Evolutionary conservation across 1,284 basidiomycete species (phyloP), one percentile per base, ranked within the genome.

Genomic region (Paramarasmius palmivorus): DNA sequence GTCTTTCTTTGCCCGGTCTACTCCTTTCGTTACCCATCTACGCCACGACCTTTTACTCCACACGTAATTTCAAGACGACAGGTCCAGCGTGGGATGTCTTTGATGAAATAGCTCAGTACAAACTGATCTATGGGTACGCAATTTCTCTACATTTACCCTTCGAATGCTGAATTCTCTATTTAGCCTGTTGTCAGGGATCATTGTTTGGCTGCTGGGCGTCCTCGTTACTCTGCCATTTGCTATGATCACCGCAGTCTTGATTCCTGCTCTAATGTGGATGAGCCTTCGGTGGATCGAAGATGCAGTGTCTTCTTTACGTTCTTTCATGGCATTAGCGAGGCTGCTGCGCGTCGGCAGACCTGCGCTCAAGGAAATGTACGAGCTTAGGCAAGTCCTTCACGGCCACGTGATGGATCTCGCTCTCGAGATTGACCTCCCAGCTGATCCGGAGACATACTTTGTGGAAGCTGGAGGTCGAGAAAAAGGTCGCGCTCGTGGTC

Each of bases 21-120:
- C 51, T 88, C 49, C 77, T 97, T 57, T 89, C 93, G 93, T 59
- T 87, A 50, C 84, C 90, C 8, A 71, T 94, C 48, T 87, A 94
- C 68, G 51, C 74, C 57, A 81, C 88, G 48, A 82, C 88, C 10
- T 78, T 83, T 61, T 78, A 82, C 63, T 82, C 81, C 10, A 82
- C 86, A 26, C 79, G 78, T 62, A 83, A 84, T 57, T 86, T 88
- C 77, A 85, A 87, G 69, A 86, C 84, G 67, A 86, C 79, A 0
- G 90, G 90, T 0, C 90, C 90, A 0, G 77, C 88, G 32, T 89
- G 86, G 73, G 87, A 92, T 62, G 91, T 88, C 0, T 92, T 81
- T 77, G 90, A 92, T 63, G 90, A 93, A 68, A 90, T 94, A 59
- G 90, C 92, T 4, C 91, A 94, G 65, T 90, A 91, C 66, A 94